phyloP scores from a whole-genome alignment of 768 basidiomycete genomes.

The Inosperma sp. region DNA sequence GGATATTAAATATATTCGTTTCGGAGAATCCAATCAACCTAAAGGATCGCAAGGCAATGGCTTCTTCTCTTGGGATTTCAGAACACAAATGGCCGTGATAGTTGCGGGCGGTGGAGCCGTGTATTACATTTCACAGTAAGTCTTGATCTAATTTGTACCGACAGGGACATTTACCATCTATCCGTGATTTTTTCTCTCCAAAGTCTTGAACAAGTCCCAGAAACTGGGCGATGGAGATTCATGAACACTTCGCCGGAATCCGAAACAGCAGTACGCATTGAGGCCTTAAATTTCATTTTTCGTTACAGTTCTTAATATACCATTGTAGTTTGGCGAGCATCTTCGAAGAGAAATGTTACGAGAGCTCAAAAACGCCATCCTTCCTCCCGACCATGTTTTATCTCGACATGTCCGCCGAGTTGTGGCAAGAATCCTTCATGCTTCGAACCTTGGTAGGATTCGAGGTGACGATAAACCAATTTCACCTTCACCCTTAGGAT shows the following conservation, averaged over 20 bases:
- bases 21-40: not conserved
- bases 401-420: constrained; percentile 67
- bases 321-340: constrained; percentile 39
- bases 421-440: constrained; percentile 60
- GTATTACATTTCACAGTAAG: constrained; percentile 36
- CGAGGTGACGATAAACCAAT: constrained; percentile 25
- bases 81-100: not conserved
- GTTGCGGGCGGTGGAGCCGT: constrained; percentile 11
- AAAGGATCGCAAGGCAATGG: not conserved
- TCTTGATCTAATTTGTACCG: not conserved
- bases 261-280: constrained; percentile 49
- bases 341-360: constrained; percentile 40
- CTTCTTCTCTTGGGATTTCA: not conserved
- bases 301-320: not conserved
- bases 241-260: constrained; percentile 65
- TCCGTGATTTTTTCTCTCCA: not conserved
- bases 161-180: too few species aligned
- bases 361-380: constrained; percentile 49
- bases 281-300: not conserved
- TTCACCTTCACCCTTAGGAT: constrained; percentile 21
- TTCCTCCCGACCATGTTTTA: constrained; percentile 64
- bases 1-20: constrained; percentile 4
- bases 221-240: constrained; percentile 85
- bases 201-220: constrained; percentile 80
- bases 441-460: constrained; percentile 68